Conservation (phyloP, 371 early-diverging fungal species). For the Thermomucor indicae-seudaticae region DNA sequence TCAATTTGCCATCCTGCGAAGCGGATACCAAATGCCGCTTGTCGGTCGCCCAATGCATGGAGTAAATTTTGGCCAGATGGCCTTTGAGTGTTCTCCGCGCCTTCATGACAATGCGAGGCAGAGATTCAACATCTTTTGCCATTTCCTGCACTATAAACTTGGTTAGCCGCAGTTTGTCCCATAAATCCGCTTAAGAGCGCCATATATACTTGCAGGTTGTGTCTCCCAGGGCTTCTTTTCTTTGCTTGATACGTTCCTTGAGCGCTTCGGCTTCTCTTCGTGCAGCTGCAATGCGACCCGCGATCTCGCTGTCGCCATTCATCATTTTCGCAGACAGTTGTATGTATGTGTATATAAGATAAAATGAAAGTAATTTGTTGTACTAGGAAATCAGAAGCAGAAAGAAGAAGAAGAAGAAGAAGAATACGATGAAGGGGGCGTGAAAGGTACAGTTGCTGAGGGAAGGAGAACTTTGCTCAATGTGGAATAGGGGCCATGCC, state of each 20-base stretch:
- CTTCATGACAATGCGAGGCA: slow-evolving; percentile 92
- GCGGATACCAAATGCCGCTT: slow-evolving; percentile 93
- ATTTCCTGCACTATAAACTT: slow-evolving; percentile 31
- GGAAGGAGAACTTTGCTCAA: no score
- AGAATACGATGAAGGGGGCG: no score
- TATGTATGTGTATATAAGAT: no score
- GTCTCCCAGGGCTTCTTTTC: slow-evolving; percentile 87
- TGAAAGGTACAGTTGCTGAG: no score
- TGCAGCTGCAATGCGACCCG: slow-evolving; percentile 84
- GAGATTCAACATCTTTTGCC: slow-evolving; percentile 64
- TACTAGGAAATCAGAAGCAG: no score
- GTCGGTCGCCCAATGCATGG: slow-evolving; percentile 98
- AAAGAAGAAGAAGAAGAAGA: no score
- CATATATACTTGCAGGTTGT: slow-evolving; percentile 72
- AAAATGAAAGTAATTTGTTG: no score
- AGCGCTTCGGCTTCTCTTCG: slow-evolving; percentile 91
- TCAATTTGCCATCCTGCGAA: slow-evolving; percentile 96
- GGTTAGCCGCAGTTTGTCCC: not conserved
- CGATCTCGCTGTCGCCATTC: slow-evolving; percentile 11
- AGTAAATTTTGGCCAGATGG: slow-evolving; percentile 95
- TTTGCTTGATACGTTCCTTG: slow-evolving; percentile 91
- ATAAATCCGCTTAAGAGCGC: not conserved
- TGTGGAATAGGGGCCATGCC: no score
- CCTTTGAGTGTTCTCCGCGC: slow-evolving; percentile 94
- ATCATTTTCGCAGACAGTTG: no score